Conservation (phyloP, 495 filamentous ascomycete genomes). For the Copromyces sp. region DNA sequence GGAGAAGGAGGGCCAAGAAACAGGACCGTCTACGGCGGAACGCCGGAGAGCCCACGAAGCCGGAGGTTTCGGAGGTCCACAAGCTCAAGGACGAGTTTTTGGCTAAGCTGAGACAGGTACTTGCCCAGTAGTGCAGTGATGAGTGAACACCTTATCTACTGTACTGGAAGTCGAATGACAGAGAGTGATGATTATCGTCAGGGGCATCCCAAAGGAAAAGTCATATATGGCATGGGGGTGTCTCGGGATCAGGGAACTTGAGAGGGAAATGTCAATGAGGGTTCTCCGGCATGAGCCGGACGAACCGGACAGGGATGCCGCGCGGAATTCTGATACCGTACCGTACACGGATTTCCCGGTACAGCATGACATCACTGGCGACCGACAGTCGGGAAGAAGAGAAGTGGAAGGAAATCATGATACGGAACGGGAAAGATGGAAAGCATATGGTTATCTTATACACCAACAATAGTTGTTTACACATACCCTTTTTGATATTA, state of each 20-base stretch:
- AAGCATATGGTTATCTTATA: not conserved
- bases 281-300: not conserved
- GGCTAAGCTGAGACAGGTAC: conserved; percentile 71
- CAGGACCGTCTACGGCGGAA: conserved; percentile 70
- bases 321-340: not conserved
- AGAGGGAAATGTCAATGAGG: not conserved
- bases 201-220: not conserved
- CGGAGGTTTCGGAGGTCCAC: conserved; percentile 62
- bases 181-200: not conserved
- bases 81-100: conserved; percentile 73
- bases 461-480: not conserved
- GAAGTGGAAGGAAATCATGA: not conserved
- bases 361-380: not conserved
- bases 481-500: not conserved
- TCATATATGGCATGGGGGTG: not conserved
- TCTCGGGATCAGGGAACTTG: not conserved
- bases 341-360: not conserved
- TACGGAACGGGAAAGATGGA: not conserved
- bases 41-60: conserved; percentile 87
- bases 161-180: not conserved
- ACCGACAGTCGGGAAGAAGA: not conserved
- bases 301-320: not conserved
- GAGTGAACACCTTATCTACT: not conserved
- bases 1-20: conserved; percentile 59
- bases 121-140: conserved; percentile 47